A percentile compares a stretch with the other conserved stretches of the same genome.
phyloP scores from a whole-genome alignment of 352 stramenopile species.

The Elongisporangium undulatum region DNA sequence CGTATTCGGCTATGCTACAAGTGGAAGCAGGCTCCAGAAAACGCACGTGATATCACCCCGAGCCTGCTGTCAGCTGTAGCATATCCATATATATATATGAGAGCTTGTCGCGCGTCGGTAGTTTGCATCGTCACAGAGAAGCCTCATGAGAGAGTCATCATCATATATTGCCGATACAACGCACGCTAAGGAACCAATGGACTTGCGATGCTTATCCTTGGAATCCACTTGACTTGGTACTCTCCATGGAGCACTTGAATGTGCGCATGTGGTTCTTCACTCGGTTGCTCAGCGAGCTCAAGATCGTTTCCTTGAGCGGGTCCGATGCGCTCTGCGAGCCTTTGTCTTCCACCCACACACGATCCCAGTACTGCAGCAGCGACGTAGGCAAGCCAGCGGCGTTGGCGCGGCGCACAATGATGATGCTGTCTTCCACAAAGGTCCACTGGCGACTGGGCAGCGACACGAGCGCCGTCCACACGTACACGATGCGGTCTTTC shows the following conservation, averaged over 20 bases:
- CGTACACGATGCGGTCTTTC: not conserved
- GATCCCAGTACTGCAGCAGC: not conserved
- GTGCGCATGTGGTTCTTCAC: not conserved
- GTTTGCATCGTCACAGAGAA: no score
- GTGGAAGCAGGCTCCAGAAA: no score
- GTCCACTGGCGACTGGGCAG: not conserved
- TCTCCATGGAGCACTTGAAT: not conserved
- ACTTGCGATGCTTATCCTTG: no score
- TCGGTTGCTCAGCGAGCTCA: not conserved
- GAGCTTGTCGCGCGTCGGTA: no score
- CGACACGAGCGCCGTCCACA: not conserved
- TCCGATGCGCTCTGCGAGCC: not conserved
- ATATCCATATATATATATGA: no score
- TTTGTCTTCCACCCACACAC: not conserved
- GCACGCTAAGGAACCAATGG: no score
- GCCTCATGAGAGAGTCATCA: no score
- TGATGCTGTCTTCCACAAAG: not conserved
- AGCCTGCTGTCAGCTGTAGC: no score
- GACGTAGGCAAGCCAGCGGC: not conserved
- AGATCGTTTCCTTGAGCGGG: not conserved
- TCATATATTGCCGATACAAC: no score
- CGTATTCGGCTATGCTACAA: no score
- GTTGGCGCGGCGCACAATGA: not conserved
- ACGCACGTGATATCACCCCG: no score
- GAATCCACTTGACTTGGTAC: not conserved